Percentiles rank a stretch among this genome's conserved stretches.
Evolutionary conservation across 805 yeast genomes (phyloP).

Genomic region (Metschnikowia henanensis): DNA sequence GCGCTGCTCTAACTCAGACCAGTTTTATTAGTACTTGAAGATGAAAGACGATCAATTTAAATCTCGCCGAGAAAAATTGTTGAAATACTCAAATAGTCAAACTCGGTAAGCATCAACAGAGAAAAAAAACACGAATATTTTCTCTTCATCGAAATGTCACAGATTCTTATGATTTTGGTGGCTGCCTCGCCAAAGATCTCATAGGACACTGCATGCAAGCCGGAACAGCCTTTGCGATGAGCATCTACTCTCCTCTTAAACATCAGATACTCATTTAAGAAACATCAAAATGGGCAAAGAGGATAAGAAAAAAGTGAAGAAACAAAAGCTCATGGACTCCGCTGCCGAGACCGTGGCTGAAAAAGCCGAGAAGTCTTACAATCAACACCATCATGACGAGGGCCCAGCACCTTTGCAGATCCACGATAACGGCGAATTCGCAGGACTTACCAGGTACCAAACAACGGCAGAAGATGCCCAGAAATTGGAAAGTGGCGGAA

Average conservation of each 20-base stretch:
- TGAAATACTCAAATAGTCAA: too few relatives aligned
- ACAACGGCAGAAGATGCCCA: conserved; percentile 69
- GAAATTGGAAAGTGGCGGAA: conserved; percentile 52
- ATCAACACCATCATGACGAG: conserved; percentile 46
- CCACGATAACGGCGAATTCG: conserved; percentile 69
- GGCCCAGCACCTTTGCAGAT: conserved; percentile 40
- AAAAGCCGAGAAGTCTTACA: conserved; percentile 56
- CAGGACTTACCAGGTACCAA: conserved; percentile 52
- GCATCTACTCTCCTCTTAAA: conserved; percentile 3
- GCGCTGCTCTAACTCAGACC: too few relatives aligned
- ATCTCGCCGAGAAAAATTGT: too few relatives aligned
- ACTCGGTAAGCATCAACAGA: too few relatives aligned
- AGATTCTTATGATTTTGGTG: too few relatives aligned
- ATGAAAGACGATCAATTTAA: too few relatives aligned
- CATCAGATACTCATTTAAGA: neutral
- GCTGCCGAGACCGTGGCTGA: conserved; percentile 68
- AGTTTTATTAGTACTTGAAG: too few relatives aligned
- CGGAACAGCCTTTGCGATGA: conserved; percentile 3
- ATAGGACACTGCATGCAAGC: neutral
- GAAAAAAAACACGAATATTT: too few relatives aligned
- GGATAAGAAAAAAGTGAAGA: conserved; percentile 24
- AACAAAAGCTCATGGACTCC: conserved; percentile 50
- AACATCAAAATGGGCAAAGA: conserved; percentile 14
- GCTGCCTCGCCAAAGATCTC: too few relatives aligned
- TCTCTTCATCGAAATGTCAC: too few relatives aligned